phyloP scores from a whole-genome alignment of 2,329 filamentous ascomycete species.

The Alternaria infectoria region DNA sequence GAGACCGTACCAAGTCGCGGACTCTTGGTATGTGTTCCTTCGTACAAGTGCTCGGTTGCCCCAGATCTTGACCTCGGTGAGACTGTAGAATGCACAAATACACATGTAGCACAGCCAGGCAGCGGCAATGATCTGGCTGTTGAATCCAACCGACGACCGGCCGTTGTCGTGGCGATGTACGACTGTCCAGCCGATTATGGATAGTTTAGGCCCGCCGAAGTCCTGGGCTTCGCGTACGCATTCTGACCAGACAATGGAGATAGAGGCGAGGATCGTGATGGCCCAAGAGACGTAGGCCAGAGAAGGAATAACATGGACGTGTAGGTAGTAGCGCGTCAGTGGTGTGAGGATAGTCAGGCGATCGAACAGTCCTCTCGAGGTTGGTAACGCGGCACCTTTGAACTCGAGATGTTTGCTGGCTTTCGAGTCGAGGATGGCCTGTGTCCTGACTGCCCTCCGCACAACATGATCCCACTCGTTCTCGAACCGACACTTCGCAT shows the following conservation, averaged over 20 bases:
- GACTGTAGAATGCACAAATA: constrained; percentile 81
- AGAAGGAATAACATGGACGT: constrained; percentile 76
- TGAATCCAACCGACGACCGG: constrained; percentile 79
- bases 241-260: constrained; percentile 91
- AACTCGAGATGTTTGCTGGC: constrained; percentile 83
- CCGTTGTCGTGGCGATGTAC: constrained; percentile 77
- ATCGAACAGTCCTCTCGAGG: constrained; percentile 50
- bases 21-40: constrained; percentile 90
- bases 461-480: constrained; percentile 86
- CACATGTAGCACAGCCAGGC: constrained; percentile 98
- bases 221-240: constrained; percentile 76
- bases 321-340: constrained; percentile 78
- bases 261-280: constrained; percentile 75
- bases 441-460: constrained; percentile 73
- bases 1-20: constrained; percentile 93
- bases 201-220: constrained; percentile 68
- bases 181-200: constrained; percentile 70
- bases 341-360: constrained; percentile 71
- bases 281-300: constrained; percentile 69
- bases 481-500: constrained; percentile 81
- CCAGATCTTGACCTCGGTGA: constrained; percentile 97
- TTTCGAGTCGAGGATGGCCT: constrained; percentile 82
- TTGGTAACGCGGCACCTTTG: constrained; percentile 59
- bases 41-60: constrained; percentile 88
- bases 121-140: constrained; percentile 82